These are phyloP conservation scores for Epichloe bromicola DNA, from an alignment of 2,329 filamentous ascomycete species.

Conservation along the genomic window DNA sequence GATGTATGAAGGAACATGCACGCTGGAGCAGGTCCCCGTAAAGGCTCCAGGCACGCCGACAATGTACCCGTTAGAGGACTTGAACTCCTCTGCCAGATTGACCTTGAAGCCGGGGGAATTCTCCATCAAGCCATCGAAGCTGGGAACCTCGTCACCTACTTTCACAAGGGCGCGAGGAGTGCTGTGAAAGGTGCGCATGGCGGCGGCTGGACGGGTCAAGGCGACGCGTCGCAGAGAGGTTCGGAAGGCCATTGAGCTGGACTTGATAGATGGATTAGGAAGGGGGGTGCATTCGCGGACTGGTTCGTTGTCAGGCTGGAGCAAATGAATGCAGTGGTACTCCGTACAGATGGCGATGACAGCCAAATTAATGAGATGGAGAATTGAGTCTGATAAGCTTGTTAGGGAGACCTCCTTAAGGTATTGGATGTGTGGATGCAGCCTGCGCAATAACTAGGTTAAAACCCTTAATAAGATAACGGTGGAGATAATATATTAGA, in stretches of 20 bases:
- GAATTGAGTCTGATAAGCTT: neutral
- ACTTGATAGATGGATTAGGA: neutral
- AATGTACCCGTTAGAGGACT: conserved; percentile 61
- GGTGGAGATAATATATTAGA: too few species aligned
- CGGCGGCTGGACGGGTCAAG: conserved; percentile 16
- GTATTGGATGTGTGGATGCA: too few species aligned
- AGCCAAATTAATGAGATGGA: neutral
- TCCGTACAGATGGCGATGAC: neutral
- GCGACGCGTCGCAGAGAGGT: conserved; percentile 20
- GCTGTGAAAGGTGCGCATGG: conserved; percentile 45
- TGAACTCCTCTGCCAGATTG: conserved; percentile 67
- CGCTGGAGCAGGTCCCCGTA: conserved; percentile 41
- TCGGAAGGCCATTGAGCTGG: conserved; percentile 23
- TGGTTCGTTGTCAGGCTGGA: neutral
- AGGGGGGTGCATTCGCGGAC: neutral
- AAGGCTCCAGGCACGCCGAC: conserved; percentile 77
- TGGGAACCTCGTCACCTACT: conserved; percentile 67
- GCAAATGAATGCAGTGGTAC: neutral
- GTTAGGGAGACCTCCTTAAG: too few species aligned
- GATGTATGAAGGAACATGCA: conserved; percentile 79
- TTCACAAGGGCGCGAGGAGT: conserved; percentile 52
- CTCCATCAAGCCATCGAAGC: conserved; percentile 66
- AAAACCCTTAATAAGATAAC: too few species aligned
- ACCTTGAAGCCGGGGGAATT: conserved; percentile 87
- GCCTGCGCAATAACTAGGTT: too few species aligned